These are phyloP conservation scores for Glycine latifolia DNA, from an alignment of 306 rosid genomes.

Conservation along the genomic window DNA sequence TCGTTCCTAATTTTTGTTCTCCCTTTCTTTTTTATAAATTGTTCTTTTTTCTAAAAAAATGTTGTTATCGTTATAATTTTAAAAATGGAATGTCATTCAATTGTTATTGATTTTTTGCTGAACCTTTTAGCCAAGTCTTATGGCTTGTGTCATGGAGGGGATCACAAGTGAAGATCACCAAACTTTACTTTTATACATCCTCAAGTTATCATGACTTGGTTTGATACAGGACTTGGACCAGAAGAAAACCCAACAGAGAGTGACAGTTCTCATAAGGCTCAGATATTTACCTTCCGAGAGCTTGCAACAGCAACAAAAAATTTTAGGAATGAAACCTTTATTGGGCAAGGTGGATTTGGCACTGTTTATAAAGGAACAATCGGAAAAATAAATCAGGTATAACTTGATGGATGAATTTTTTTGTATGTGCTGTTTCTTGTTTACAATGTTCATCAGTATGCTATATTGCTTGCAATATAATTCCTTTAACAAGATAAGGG, in stretches of 20 bases:
- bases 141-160: too few species aligned
- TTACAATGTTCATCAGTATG: background rate
- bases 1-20: background rate
- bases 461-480: constrained; percentile 11
- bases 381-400: constrained; percentile 55
- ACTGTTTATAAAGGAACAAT: constrained; percentile 68
- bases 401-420: constrained; percentile 1
- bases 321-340: constrained; percentile 59
- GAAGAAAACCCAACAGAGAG: constrained; percentile 36
- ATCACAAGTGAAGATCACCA: too few species aligned
- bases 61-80: background rate
- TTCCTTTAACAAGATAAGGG: constrained; percentile 7
- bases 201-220: constrained; percentile 30
- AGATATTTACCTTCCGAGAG: constrained; percentile 63
- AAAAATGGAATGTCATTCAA: constrained; percentile 5
- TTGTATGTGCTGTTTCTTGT: constrained; percentile 4
- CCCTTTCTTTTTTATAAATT: background rate
- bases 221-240: constrained; percentile 38
- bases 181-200: background rate
- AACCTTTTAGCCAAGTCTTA: too few species aligned
- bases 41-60: background rate
- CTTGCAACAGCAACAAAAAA: constrained; percentile 73
- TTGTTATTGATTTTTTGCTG: background rate
- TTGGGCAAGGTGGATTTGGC: constrained; percentile 89
- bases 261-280: constrained; percentile 36